Evolutionary conservation across 2,329 filamentous ascomycete species (phyloP).

Genomic region (Pseudopyrenochaeta lycopersici): DNA sequence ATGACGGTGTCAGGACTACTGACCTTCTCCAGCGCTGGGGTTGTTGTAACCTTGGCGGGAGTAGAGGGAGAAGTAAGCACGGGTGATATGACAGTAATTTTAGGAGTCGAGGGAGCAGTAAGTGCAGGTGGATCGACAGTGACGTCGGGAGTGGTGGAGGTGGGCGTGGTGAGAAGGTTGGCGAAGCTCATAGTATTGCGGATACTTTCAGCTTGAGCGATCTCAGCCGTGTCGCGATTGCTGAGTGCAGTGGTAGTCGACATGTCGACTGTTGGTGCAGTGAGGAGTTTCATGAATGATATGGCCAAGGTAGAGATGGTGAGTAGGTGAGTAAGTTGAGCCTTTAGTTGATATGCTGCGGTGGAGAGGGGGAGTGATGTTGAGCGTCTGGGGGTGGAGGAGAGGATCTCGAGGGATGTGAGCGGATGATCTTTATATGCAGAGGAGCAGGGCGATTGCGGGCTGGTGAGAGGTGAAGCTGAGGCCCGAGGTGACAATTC

Average conservation of each 20-base stretch:
- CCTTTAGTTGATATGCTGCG: background rate
- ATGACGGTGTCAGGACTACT: conserved; percentile 13
- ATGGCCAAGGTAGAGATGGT: background rate
- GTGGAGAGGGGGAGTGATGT: background rate
- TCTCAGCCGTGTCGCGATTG: background rate
- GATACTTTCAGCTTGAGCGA: conserved; percentile 17
- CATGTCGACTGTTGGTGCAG: conserved; percentile 6
- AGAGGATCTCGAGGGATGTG: conserved; percentile 37
- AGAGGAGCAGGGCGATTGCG: conserved; percentile 5
- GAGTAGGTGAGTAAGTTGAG: background rate
- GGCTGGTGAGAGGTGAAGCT: conserved; percentile 26
- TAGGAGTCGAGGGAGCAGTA: conserved; percentile 8
- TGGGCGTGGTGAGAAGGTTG: conserved; percentile 22
- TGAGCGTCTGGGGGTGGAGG: conserved; percentile 4
- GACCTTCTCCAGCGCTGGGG: conserved; percentile 1
- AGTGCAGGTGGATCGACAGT: background rate
- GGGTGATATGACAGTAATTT: background rate
- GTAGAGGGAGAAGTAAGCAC: conserved; percentile 10
- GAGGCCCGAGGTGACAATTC: conserved; percentile 19
- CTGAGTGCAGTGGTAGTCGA: conserved; percentile 8
- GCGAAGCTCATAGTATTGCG: conserved; percentile 35
- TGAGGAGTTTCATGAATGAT: conserved; percentile 2
- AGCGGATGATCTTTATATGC: conserved; percentile 29
- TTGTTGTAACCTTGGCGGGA: conserved; percentile 3
- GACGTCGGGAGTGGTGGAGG: conserved; percentile 1